Percentiles rank a stretch among this genome's conserved stretches.
phyloP scores from a whole-genome alignment of 148 eudicot species.

The Fallopia convolvulus region DNA sequence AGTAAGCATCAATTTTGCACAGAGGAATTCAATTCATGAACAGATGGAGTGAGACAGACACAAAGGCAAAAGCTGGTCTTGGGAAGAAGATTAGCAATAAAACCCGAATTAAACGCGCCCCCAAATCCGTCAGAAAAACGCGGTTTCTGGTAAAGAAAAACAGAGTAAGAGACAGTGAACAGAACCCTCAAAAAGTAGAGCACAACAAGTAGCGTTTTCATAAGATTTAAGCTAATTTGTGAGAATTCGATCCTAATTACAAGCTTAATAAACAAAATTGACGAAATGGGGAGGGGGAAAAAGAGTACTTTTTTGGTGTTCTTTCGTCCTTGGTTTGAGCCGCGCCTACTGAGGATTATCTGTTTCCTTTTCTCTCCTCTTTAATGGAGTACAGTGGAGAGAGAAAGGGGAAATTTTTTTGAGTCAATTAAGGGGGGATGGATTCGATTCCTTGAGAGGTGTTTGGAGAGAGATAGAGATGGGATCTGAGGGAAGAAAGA shows the following conservation, averaged over 20 bases:
- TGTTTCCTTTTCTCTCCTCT: neutral
- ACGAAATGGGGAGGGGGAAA: neutral
- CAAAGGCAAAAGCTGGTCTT: neutral
- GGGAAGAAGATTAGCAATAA: neutral
- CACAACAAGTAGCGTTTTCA: neutral
- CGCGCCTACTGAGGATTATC: neutral
- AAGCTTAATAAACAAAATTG: neutral
- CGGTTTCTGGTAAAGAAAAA: neutral
- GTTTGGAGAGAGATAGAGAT: constrained; percentile 1
- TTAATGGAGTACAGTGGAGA: constrained; percentile 4
- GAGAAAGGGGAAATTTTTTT: neutral
- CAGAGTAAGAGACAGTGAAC: neutral
- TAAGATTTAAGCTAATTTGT: neutral
- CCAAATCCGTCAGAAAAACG: constrained; percentile 2
- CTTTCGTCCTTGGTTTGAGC: neutral
- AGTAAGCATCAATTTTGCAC: neutral
- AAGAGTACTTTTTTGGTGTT: neutral
- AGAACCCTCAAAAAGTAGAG: constrained; percentile 2
- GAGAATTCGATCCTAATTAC: neutral
- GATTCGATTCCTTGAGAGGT: constrained; percentile 9
- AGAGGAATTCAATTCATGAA: neutral
- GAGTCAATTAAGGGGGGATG: neutral
- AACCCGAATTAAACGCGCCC: neutral
- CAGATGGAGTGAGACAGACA: neutral
- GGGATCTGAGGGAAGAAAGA: neutral